phyloP scores from a whole-genome alignment of 1,284 basidiomycete species.

The Tilletia indica region DNA sequence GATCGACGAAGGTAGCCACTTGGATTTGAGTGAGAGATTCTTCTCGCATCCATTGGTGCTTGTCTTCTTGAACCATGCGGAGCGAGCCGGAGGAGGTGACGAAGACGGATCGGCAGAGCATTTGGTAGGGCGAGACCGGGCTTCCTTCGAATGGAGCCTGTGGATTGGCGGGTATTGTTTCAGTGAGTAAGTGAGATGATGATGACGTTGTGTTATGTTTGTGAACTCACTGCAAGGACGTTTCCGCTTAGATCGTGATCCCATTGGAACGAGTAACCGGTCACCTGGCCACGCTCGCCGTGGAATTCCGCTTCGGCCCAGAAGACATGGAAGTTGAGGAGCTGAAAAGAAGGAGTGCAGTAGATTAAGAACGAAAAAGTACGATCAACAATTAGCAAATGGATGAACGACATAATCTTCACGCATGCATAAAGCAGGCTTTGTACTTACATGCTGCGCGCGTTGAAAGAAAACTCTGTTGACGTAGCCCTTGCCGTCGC shows the following conservation, averaged over 20 bases:
- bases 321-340: conserved; percentile 63
- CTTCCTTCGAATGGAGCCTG: conserved; percentile 60
- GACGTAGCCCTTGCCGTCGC: conserved; percentile 65
- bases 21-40: conserved; percentile 72
- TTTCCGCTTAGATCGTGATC: conserved; percentile 71
- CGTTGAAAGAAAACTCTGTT: conserved; percentile 66
- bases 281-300: conserved; percentile 63
- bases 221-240: conserved; percentile 57
- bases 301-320: conserved; percentile 61
- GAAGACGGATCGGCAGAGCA: conserved; percentile 64
- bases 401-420: too few relatives aligned
- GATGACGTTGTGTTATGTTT: too few relatives aligned
- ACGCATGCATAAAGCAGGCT: background rate
- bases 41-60: conserved; percentile 74
- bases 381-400: too few relatives aligned
- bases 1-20: conserved; percentile 66
- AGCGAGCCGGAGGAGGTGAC: conserved; percentile 76
- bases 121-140: conserved; percentile 58
- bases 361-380: too few relatives aligned
- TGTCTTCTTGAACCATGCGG: conserved; percentile 70
- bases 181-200: too few relatives aligned
- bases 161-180: too few relatives aligned
- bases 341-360: conserved; percentile 27
- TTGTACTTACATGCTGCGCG: conserved; percentile 23
- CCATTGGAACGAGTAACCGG: conserved; percentile 70